A percentile compares a stretch with the other conserved stretches of the same genome.
These are phyloP conservation scores for Globisporangium polare DNA, from an alignment of 352 stramenopile genomes.

Conservation along the genomic window DNA sequence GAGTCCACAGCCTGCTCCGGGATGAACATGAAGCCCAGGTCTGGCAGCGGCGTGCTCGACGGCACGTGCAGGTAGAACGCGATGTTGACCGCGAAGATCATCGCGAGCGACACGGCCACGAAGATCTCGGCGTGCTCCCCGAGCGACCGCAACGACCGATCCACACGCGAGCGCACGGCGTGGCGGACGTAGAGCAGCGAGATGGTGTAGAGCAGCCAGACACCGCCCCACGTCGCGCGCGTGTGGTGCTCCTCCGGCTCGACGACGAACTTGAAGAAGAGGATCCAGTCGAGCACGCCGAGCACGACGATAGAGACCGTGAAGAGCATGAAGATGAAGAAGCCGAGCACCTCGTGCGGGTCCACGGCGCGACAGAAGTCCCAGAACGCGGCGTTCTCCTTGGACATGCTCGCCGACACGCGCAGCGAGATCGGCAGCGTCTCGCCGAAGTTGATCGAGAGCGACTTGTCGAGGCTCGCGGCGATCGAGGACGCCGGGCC, in stretches of 20 bases:
- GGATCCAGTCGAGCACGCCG: slow-evolving; percentile 50
- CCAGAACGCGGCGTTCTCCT: slow-evolving; percentile 19
- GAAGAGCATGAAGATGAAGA: slow-evolving; percentile 40
- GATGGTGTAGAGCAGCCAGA: slow-evolving; percentile 47
- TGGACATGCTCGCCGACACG: background rate
- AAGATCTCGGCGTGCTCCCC: slow-evolving; percentile 68
- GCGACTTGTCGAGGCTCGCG: slow-evolving; percentile 28
- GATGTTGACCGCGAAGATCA: slow-evolving; percentile 70
- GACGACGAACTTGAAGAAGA: slow-evolving; percentile 68
- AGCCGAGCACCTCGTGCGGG: slow-evolving; percentile 35
- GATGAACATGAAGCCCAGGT: slow-evolving; percentile 74
- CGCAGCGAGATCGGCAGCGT: slow-evolving; percentile 13
- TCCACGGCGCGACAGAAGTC: slow-evolving; percentile 29
- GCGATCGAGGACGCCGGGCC: slow-evolving; percentile 33
- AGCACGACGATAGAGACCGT: slow-evolving; percentile 38
- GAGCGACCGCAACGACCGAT: slow-evolving; percentile 34
- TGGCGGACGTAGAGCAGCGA: slow-evolving; percentile 47
- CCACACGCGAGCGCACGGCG: slow-evolving; percentile 34
- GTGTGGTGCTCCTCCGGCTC: slow-evolving; percentile 40
- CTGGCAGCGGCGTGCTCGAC: slow-evolving; percentile 44
- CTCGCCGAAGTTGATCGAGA: slow-evolving; percentile 18
- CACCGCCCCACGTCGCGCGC: slow-evolving; percentile 40
- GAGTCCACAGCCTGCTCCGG: slow-evolving; percentile 57
- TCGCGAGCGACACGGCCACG: slow-evolving; percentile 55
- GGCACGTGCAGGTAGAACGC: slow-evolving; percentile 71